phyloP scores from a whole-genome alignment of 2,329 filamentous ascomycete genomes.

The Aspergillus quadricinctus region DNA sequence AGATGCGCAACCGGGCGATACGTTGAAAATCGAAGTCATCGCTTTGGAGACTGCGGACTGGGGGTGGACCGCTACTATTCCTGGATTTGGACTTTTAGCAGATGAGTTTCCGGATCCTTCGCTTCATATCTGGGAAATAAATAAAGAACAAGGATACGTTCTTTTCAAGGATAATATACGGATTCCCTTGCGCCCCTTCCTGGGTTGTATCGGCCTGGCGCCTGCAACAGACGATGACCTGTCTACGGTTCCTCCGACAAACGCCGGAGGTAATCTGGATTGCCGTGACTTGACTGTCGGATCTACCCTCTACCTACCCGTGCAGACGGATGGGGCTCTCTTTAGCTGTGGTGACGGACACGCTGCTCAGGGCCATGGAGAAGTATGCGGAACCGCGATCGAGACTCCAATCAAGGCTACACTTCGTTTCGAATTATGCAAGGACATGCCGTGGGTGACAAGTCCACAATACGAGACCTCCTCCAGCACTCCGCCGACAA shows the following conservation, averaged over 20 bases:
- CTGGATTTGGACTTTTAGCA: conserved; percentile 47
- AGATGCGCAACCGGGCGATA: conserved; percentile 49
- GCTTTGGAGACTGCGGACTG: conserved; percentile 43
- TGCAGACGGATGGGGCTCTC: conserved; percentile 47
- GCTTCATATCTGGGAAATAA: conserved; percentile 50
- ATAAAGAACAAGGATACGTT: conserved; percentile 36
- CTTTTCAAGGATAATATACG: conserved; percentile 47
- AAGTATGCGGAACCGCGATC: conserved; percentile 54
- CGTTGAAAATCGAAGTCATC: conserved; percentile 50
- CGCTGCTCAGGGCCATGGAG: conserved; percentile 52
- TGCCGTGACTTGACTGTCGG: conserved; percentile 48
- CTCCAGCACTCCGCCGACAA: conserved; percentile 19
- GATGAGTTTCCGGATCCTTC: conserved; percentile 45
- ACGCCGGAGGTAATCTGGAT: conserved; percentile 54
- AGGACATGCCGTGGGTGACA: conserved; percentile 44
- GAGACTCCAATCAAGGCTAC: conserved; percentile 51
- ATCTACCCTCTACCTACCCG: conserved; percentile 47
- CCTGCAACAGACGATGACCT: conserved; percentile 44
- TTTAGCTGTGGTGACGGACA: conserved; percentile 55
- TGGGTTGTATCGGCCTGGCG: conserved; percentile 52
- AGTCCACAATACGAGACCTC: conserved; percentile 48
- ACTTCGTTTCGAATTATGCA: conserved; percentile 47
- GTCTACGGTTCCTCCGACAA: conserved; percentile 49
- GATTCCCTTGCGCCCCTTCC: conserved; percentile 49
- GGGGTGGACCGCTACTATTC: conserved; percentile 53